Base-by-base conservation (phyloP, 495 filamentous ascomycete species). In the Aspergillus baeticus region DNA sequence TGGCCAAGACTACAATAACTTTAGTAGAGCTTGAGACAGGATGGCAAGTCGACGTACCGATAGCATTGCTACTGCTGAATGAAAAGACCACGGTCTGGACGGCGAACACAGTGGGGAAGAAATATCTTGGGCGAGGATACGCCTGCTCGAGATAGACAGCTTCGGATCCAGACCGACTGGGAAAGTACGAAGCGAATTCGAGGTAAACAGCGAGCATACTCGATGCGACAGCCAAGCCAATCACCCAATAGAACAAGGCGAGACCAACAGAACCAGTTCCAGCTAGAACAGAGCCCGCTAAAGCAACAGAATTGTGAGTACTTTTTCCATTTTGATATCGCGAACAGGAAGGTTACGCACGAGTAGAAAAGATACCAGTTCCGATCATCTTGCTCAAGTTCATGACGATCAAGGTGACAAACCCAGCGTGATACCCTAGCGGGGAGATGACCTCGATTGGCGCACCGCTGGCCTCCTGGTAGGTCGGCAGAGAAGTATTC, bases 321-420 rank as follows among this genome's bases (percentile, higher is more conserved):
- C 10, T 13, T 38, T 26, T 7, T 4, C 18, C 22, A 31, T 21
- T 37, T n/a, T 6, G 5, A 2, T 11, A 17, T 31, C 17, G 13
- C 10, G 15, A 29, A 10, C 8, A 33, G 13, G 13, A 17, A 29
- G 14, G 22, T 42, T 14, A 66, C 81, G 60, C 47, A 85, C 82
- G 84, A 6, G 84, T 86, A 15, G 83, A 84, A 65, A 83, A 88
- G 3, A 88, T 77, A 11, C 85, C 84, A 0, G 84, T 87, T 0
- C 85, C 85, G 51, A 88, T 78, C 83, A 87, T 88, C 63, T 81
- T 79, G 57, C 79, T 83, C 22, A 88, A 59, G 55, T 87, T 87
- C 22, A 88, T 65, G 57, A 84, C 84, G 35, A 86, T 70, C 18
- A 82, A 79, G 10, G 82, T 82, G 46, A 82, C 50, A 10, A 69